These are phyloP conservation scores for Moringa oleifera DNA, from an alignment of 345 rosid genomes.

Conservation along the genomic window DNA sequence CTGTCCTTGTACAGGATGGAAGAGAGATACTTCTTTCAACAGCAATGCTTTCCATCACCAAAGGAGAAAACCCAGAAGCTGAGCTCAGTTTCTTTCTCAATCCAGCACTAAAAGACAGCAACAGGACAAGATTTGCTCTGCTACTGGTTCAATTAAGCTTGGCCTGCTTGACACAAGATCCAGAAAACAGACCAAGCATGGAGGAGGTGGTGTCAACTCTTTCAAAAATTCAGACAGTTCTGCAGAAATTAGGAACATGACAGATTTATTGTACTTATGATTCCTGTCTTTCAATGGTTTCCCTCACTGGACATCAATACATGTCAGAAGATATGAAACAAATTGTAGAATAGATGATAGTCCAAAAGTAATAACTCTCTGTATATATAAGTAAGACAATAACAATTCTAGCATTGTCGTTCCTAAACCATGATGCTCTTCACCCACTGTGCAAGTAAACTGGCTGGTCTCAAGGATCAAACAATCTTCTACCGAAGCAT, in stretches of 20 bases:
- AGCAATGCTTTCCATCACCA: not conserved
- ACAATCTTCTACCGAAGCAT: too few species aligned
- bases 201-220: slow-evolving; percentile 30
- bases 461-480: too few species aligned
- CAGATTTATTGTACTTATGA: not conserved
- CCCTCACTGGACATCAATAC: not conserved
- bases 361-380: too few species aligned
- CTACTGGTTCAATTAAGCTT: slow-evolving; percentile 16
- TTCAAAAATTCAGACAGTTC: slow-evolving; percentile 29
- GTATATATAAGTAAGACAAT: too few species aligned
- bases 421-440: too few species aligned
- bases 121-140: slow-evolving; percentile 6
- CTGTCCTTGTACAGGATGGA: slow-evolving; percentile 25
- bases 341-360: too few species aligned
- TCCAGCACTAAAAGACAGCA: slow-evolving; percentile 13
- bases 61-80: slow-evolving; percentile 9
- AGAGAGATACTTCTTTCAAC: slow-evolving; percentile 26
- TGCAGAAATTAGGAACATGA: slow-evolving; percentile 10
- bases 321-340: too few species aligned
- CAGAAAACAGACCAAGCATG: slow-evolving; percentile 33
- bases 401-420: too few species aligned
- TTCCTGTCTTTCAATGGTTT: too few species aligned
- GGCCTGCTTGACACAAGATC: slow-evolving; percentile 34
- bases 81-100: slow-evolving; percentile 25
- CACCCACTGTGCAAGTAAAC: too few species aligned